Percentiles rank a stretch among this genome's conserved stretches.
Evolutionary conservation across 2,329 filamentous ascomycete genomes (phyloP).

Genomic region (Calonectria multiphialidica): DNA sequence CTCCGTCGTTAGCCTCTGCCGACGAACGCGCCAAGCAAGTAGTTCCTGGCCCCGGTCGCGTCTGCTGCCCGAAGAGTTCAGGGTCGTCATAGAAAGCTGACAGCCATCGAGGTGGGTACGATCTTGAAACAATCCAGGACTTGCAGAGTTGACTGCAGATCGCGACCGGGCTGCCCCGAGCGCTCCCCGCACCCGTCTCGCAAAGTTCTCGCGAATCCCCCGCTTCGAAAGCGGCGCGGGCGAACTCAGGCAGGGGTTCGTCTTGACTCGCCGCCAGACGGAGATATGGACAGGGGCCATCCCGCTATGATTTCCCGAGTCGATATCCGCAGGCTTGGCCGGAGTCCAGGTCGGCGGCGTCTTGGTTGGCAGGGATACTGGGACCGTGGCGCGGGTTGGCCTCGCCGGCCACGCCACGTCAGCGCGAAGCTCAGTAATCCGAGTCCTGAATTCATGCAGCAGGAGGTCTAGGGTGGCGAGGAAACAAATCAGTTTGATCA

Average conservation of each 20-base stretch:
- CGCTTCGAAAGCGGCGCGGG: background rate
- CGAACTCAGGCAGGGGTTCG: background rate
- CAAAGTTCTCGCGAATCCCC: background rate
- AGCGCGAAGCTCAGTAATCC: background rate
- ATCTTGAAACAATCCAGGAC: background rate
- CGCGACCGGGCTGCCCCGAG: background rate
- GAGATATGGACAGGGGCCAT: background rate
- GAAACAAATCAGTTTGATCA: background rate
- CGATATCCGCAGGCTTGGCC: background rate
- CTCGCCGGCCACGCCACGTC: background rate
- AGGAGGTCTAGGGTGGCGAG: background rate
- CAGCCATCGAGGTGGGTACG: background rate
- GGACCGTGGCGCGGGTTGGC: background rate
- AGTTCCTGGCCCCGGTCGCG: background rate
- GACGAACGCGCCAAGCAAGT: background rate
- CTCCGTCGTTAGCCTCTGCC: background rate
- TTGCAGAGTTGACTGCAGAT: background rate
- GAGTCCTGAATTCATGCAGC: background rate
- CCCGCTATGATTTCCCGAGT: background rate
- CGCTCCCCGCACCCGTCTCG: background rate
- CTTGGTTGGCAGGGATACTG: conserved; percentile 1
- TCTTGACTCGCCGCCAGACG: background rate
- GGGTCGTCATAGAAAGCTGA: background rate
- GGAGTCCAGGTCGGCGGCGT: background rate
- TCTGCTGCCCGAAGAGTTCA: background rate